phyloP scores from a whole-genome alignment of 2,329 filamentous ascomycete genomes.

The Biscogniauxia mediterranea region DNA sequence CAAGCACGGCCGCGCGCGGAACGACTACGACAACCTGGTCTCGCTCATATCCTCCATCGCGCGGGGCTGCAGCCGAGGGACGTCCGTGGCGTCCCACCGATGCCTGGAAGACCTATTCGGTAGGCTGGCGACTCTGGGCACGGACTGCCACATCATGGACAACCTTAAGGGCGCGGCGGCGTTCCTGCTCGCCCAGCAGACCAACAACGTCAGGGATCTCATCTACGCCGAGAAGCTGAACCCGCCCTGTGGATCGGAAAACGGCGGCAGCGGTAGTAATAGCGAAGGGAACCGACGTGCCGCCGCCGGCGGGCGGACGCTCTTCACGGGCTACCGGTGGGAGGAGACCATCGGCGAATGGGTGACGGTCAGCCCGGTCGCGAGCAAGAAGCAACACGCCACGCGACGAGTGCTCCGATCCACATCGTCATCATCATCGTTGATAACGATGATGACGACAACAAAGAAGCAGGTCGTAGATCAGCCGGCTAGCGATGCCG shows the following conservation, averaged over 20 bases:
- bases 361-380: slow-evolving; percentile 47
- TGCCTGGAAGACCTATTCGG: slow-evolving; percentile 37
- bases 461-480: slow-evolving; percentile 1
- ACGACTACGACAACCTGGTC: slow-evolving; percentile 26
- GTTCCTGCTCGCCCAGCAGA: slow-evolving; percentile 51
- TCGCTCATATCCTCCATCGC: slow-evolving; percentile 32
- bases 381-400: slow-evolving; percentile 20
- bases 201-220: slow-evolving; percentile 52
- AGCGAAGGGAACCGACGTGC: background rate
- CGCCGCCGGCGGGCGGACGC: slow-evolving; percentile 4
- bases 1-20: slow-evolving; percentile 16
- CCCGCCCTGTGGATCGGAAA: slow-evolving; percentile 1
- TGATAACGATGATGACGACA: background rate
- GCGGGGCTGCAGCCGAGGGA: slow-evolving; percentile 28
- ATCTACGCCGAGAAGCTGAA: slow-evolving; percentile 50
- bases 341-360: slow-evolving; percentile 58
- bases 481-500: background rate
- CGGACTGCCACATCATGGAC: slow-evolving; percentile 34
- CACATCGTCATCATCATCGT: slow-evolving; percentile 3
- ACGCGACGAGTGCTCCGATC: slow-evolving; percentile 22
- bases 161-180: slow-evolving; percentile 46
- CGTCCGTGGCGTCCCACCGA: slow-evolving; percentile 26
- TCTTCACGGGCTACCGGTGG: slow-evolving; percentile 44
- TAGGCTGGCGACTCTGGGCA: slow-evolving; percentile 36
- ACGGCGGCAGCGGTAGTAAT: background rate